Evolutionary conservation across 2,329 filamentous ascomycete genomes (phyloP), one percentile per base, ranked within the genome.

Genomic region (Alternaria incomplexa): DNA sequence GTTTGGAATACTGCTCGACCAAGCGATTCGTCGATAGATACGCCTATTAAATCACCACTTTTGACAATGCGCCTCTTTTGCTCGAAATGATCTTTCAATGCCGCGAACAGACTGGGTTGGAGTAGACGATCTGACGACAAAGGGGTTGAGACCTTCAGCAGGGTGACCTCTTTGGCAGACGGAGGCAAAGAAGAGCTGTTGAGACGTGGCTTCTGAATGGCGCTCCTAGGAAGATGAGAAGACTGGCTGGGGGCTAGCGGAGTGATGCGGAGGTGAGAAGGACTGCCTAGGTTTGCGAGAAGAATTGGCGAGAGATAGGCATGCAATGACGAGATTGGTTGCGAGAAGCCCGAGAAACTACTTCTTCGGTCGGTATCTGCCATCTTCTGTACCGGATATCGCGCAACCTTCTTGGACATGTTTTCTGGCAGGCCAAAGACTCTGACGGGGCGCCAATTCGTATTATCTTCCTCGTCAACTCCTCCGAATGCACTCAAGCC

Each of bases 91-190:
- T 89, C 89, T 77, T 97, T 97, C 45, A 99, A 81, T 0, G 93
- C 93, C 17, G 92, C 90, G 70, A 98, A 90, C 5, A 98, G 86
- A 5, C 92, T 92, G 7, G 93, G 92, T 75, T 98, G 94, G 10
- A 97, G 87, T 2, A 91, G 87, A 48, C 93, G 87, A 73, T 98
- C 95, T 4, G 92, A 94, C 1, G 94, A 95, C 8, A 96, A 84
- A 0, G 96, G 96, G 0, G 94, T 97, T 11, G 93, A 90, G 45
- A 99, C 89, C 71, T 97, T 96, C 50, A 95, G 87, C 44, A 99
- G 84, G 0, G 92, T 96, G 56, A 98, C 92, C 74, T 97, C 94
- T 68, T 88, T 89, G 0, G 89, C 89, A 36, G 86, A 79, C 17
- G 89, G 89, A 5, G 89, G 89, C 17, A 83, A 79, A 30, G 83